Conservation (phyloP, 1,284 basidiomycete species). For the Trichosporon coremiiforme region DNA sequence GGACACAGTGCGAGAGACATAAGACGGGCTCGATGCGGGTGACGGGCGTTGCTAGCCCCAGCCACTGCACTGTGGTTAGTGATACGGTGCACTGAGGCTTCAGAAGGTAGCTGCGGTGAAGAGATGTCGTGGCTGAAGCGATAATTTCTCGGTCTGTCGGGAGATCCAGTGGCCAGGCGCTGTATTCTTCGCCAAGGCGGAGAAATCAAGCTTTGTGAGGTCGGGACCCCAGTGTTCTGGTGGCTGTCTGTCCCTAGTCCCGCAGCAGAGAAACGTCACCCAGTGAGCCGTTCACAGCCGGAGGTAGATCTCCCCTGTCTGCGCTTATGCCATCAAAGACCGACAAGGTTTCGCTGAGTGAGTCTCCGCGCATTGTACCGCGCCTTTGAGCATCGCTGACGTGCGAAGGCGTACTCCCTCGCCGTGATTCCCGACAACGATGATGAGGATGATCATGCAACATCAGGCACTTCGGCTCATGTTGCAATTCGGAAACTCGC, state of each 20-base stretch:
- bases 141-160: background rate
- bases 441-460: background rate
- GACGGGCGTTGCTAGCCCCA: background rate
- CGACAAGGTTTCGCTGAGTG: background rate
- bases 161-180: slow-evolving; percentile 1
- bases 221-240: background rate
- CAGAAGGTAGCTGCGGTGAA: background rate
- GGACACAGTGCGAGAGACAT: background rate
- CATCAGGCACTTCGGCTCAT: background rate
- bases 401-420: background rate
- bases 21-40: background rate
- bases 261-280: background rate
- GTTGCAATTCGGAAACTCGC: background rate
- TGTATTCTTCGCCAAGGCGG: background rate
- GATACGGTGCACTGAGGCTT: background rate
- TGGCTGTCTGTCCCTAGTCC: background rate
- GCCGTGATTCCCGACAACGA: background rate
- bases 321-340: background rate
- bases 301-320: background rate
- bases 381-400: background rate
- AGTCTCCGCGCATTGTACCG: background rate
- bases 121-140: background rate
- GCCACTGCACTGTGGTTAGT: background rate
- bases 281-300: no score
- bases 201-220: background rate